These are phyloP conservation scores for Tanacetum coccineum DNA, from an alignment of 129 eudicot genomes.

Conservation along the genomic window DNA sequence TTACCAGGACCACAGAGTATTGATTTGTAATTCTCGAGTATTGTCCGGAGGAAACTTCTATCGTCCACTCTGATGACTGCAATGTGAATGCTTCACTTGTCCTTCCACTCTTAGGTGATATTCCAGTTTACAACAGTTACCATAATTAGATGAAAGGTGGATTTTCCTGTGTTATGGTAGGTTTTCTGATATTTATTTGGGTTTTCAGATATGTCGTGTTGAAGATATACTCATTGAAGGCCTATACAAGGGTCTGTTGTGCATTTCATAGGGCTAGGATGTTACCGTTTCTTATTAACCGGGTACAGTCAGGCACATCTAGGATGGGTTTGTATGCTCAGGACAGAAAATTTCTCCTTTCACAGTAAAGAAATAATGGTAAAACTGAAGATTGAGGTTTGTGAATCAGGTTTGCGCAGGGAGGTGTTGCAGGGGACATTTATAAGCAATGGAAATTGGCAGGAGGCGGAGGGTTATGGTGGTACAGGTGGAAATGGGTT, in stretches of 20 bases:
- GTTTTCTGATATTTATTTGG: slow-evolving; percentile 10
- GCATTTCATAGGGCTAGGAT: slow-evolving; percentile 89
- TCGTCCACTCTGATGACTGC: slow-evolving; percentile 96
- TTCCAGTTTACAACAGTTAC: not conserved
- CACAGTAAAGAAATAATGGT: not conserved
- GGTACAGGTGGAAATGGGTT: slow-evolving; percentile 88
- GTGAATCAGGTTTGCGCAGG: slow-evolving; percentile 71
- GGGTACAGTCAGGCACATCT: slow-evolving; percentile 82
- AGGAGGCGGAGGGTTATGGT: slow-evolving; percentile 98
- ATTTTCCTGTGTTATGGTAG: not conserved
- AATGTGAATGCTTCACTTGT: slow-evolving; percentile 79
- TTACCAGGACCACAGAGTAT: slow-evolving; percentile 72
- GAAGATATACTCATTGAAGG: slow-evolving; percentile 95
- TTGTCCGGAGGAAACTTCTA: slow-evolving; percentile 86
- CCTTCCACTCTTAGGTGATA: slow-evolving; percentile 92
- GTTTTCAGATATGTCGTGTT: slow-evolving; percentile 82
- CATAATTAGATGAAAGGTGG: not conserved
- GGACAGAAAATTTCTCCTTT: not conserved
- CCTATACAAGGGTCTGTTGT: slow-evolving; percentile 84
- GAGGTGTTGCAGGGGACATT: slow-evolving; percentile 68
- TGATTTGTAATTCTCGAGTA: slow-evolving; percentile 61
- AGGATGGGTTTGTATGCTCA: slow-evolving; percentile 75
- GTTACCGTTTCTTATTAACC: slow-evolving; percentile 51
- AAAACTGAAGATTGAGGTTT: slow-evolving; percentile 12
- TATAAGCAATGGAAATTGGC: slow-evolving; percentile 63